Base-by-base conservation (phyloP, 495 filamentous ascomycete genomes). In the Daldinia childiae region DNA sequence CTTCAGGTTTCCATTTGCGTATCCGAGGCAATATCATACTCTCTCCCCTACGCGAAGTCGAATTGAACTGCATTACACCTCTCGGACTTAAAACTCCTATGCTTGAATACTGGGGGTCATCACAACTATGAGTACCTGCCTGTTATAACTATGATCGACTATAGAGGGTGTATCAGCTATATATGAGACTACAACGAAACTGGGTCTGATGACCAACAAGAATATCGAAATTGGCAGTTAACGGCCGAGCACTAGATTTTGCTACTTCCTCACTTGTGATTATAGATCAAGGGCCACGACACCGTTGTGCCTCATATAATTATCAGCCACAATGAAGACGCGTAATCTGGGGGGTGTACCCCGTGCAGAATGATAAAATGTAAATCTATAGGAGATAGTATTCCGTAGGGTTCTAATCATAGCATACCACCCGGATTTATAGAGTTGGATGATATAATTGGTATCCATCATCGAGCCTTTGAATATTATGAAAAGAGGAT, bases 111-210 rank as follows among this genome's bases (percentile, higher is more conserved):
- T 5, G 17, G 4, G 19, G 19, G 3, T 5, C 11, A 8, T 36
- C 30, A 14, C 9, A 30, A 12, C 17, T 57, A 3, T 6, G 26
- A 36, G n/a, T 3, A 57, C 54, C 54, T 57, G 54, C 54, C 54
- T 57, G 34, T 34, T 57, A 17, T 36, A 57, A 57, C 29, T 17
- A 57, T 30, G 54, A 57, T 57, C 54, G 54, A 38, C 54, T 4
- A 11, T 2, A 32, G 6, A 36, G 30, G 11, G 17, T 15, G 5
- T 30, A 21, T 57, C 30, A 36, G 30, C 2, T 9, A 57, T 12
- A n/a, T 21, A 34, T 24, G 27, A 57, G 29, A 36, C 54, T 3
- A 11, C 15, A 24, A 3, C 26, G 50, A 54, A 54, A 30, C 24
- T 54, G 21, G 50, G 14, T 7, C 27, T n/a, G 26, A 30, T 27